These are phyloP conservation scores for Corchorus capsularis DNA, from an alignment of 345 rosid genomes.

Conservation along the genomic window DNA sequence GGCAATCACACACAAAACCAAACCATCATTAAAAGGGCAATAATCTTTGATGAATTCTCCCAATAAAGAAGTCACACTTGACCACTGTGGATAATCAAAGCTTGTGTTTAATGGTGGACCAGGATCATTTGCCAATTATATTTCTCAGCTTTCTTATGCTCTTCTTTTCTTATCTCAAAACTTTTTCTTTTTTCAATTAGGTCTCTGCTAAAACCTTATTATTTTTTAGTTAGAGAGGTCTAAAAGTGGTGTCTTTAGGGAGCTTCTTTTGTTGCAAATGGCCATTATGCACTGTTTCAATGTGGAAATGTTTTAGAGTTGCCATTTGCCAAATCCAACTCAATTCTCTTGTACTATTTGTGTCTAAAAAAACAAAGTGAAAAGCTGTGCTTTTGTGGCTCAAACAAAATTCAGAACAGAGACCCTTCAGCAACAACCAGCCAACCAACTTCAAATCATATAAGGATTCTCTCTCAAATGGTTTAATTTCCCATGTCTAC, in stretches of 20 bases:
- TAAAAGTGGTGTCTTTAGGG: neutral
- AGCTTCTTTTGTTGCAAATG: neutral
- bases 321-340: conserved; percentile 2
- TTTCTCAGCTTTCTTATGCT: conserved; percentile 24
- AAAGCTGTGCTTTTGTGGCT: conserved; percentile 22
- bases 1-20: conserved; percentile 17
- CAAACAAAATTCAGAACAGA: conserved; percentile 24
- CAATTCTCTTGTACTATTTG: neutral
- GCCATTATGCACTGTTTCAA: neutral
- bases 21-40: conserved; percentile 25
- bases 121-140: conserved; percentile 36
- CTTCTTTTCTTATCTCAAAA: conserved; percentile 9
- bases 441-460: neutral
- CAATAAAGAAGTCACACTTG: conserved; percentile 25
- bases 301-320: too few relatives aligned
- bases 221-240: neutral
- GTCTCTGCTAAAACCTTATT: conserved; percentile 23
- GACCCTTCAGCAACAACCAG: conserved; percentile 30
- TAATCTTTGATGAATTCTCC: conserved; percentile 10
- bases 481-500: conserved; percentile 1
- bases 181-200: neutral
- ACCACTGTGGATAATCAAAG: conserved; percentile 23
- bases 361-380: conserved; percentile 3
- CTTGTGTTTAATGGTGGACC: conserved; percentile 31
- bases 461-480: neutral